phyloP scores from a whole-genome alignment of 1,284 basidiomycete species.

The Lentinula novae-zelandiae region DNA sequence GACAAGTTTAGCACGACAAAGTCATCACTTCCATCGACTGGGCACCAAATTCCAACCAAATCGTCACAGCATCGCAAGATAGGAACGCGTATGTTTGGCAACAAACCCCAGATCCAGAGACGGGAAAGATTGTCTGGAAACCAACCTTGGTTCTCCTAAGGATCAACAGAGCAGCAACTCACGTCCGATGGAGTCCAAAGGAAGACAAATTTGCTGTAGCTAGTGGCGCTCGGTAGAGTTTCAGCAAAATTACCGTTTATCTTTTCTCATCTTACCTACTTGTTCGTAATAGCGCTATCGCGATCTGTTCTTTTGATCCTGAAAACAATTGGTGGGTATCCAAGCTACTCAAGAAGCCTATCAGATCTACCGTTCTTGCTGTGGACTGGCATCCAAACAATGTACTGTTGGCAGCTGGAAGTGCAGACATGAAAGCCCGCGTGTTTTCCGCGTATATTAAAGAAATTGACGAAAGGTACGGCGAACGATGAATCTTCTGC shows the following conservation, averaged over 20 bases:
- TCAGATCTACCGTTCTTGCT: conserved; percentile 88
- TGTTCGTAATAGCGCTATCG: conserved; percentile 65
- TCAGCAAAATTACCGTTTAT: not conserved
- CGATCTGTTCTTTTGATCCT: conserved; percentile 91
- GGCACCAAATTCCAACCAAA: conserved; percentile 94
- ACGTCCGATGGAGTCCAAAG: conserved; percentile 94
- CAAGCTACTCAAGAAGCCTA: conserved; percentile 96
- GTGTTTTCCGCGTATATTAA: conserved; percentile 99
- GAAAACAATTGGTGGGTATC: conserved; percentile 99
- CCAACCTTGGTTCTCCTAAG: conserved; percentile 95
- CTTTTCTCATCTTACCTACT: conserved; percentile 7
- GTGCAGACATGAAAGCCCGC: conserved; percentile 90
- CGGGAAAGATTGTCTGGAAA: conserved; percentile 80
- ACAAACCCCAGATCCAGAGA: conserved; percentile 68
- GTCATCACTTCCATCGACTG: conserved; percentile 98
- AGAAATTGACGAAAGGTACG: conserved; percentile 83
- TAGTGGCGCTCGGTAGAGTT: conserved; percentile 80
- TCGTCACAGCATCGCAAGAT: conserved; percentile 98
- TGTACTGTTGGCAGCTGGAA: conserved; percentile 75
- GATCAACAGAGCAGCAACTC: conserved; percentile 94
- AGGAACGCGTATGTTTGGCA: conserved; percentile 99
- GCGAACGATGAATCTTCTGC: not conserved
- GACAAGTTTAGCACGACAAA: conserved; percentile 84
- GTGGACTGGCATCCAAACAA: conserved; percentile 18
- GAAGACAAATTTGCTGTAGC: conserved; percentile 99